A percentile compares a stretch with the other conserved stretches of the same genome.
phyloP scores from a whole-genome alignment of 2,329 filamentous ascomycete species.

The Cladosporium austrohemisphaericum region DNA sequence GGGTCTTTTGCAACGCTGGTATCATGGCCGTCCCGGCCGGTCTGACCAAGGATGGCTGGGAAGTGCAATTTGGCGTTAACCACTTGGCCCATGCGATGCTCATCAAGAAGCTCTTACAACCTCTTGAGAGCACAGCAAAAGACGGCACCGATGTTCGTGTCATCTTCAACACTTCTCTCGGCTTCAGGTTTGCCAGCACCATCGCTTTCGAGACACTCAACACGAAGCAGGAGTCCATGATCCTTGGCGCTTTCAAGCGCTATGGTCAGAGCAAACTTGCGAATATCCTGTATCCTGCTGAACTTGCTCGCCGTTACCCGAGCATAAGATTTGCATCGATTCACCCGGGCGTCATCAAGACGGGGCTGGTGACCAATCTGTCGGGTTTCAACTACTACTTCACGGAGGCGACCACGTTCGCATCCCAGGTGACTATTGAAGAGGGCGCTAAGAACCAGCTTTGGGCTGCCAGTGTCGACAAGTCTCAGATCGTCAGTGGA shows the following conservation, averaged over 20 bases:
- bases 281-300: slow-evolving; percentile 42
- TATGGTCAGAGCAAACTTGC: slow-evolving; percentile 50
- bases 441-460: slow-evolving; percentile 23
- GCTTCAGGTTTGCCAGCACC: slow-evolving; percentile 19
- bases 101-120: slow-evolving; percentile 28
- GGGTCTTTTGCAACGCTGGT: slow-evolving; percentile 30
- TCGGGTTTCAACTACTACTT: not conserved
- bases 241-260: slow-evolving; percentile 30
- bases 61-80: slow-evolving; percentile 34
- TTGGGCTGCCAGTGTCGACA: slow-evolving; percentile 18
- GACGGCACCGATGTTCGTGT: slow-evolving; percentile 26
- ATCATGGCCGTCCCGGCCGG: slow-evolving; percentile 26
- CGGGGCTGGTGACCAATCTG: slow-evolving; percentile 30
- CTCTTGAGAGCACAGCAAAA: slow-evolving; percentile 24
- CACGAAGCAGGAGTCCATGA: slow-evolving; percentile 18
- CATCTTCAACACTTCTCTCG: slow-evolving; percentile 30
- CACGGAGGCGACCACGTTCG: slow-evolving; percentile 15
- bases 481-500: not conserved
- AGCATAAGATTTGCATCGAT: slow-evolving; percentile 36
- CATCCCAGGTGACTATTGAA: slow-evolving; percentile 20
- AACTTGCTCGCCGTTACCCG: slow-evolving; percentile 40
- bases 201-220: slow-evolving; percentile 30
- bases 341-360: slow-evolving; percentile 42
- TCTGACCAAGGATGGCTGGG: slow-evolving; percentile 29
- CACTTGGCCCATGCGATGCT: slow-evolving; percentile 34